Base-by-base conservation (phyloP, 768 basidiomycete genomes). In the Podaxis sp. region DNA sequence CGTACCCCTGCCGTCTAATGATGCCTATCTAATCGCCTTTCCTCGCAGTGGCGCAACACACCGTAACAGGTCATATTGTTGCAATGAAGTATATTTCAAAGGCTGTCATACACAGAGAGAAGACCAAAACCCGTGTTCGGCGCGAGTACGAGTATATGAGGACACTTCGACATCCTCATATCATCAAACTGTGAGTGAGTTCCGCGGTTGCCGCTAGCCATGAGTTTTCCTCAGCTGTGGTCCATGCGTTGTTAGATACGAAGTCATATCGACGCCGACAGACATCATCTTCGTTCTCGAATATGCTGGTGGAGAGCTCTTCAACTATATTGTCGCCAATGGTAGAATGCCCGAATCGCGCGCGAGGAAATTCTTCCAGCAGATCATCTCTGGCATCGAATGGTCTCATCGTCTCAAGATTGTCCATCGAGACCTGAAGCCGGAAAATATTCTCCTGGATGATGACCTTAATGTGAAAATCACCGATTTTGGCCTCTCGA, bases 201-300 rank as follows among this genome's bases (percentile, higher is more conserved):
- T 27, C 57, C 38, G 42, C 47, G 27, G 36, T 63, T 36, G n/a
- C 48, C 50, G 27, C 9, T 14, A 28, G 53, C 35, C 51, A 67
- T 46, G 50, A 18, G 44, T 57, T 54, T 55, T 36, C 60, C 48
- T 66, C 13, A 57, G 46, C 62, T 18, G 6, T 6, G 40, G 50
- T 68, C 54, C 62, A n/a, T n/a, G 35, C 6, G 62, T 48, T 53
- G 38, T 10, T 70, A 89, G 89, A 63, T 91, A 92, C 69, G 90
- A 91, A 71, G 89, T 90, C 42, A 97, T 98, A 65, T 94, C 93
- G 6, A 97, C 95, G 0, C 87, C 92, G 0, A 91, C 90, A 1
- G 94, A 98, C 71, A 97, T 99, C 67, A 95, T 99, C 71, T 97
- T 99, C 75, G 97, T 99, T 32, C 87, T 98, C 58, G 97, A 99